Evolutionary conservation across 75 land plant genomes (phyloP).

Genomic region (Sequoiadendron giganteum): DNA sequence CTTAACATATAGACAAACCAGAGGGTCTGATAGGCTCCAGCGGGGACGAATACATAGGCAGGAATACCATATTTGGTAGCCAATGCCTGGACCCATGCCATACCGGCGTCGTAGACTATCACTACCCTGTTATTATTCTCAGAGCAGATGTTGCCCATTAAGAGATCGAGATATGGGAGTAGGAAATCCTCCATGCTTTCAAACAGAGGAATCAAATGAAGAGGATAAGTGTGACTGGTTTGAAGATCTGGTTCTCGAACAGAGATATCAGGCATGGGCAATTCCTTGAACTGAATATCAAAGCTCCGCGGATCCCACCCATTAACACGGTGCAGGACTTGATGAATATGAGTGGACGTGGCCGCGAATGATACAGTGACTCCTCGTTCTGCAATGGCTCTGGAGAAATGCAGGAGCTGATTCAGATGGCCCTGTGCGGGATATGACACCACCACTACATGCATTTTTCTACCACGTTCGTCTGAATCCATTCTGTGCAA

Average conservation of each 20-base stretch:
- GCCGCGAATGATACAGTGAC: constrained; percentile 24
- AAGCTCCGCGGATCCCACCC: constrained; percentile 15
- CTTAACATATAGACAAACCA: too few species aligned
- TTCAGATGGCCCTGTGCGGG: constrained; percentile 53
- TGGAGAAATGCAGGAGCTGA: constrained; percentile 38
- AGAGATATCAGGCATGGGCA: constrained; percentile 18
- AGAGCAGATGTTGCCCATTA: constrained; percentile 15
- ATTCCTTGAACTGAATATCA: constrained; percentile 30
- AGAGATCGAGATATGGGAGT: constrained; percentile 8
- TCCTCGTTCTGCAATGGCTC: constrained; percentile 21
- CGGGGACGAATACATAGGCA: not conserved
- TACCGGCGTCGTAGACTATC: constrained; percentile 32
- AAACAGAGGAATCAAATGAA: constrained; percentile 35
- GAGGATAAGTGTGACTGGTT: constrained; percentile 23
- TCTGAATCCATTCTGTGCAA: too few species aligned
- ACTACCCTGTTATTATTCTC: constrained; percentile 15
- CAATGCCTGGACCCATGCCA: constrained; percentile 8
- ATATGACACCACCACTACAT: constrained; percentile 27
- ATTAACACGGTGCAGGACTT: constrained; percentile 24
- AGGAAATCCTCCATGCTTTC: constrained; percentile 28
- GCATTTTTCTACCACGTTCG: not conserved
- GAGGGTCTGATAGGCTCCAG: not conserved
- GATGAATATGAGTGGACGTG: constrained; percentile 39
- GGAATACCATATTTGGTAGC: not conserved
- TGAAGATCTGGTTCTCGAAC: constrained; percentile 19